phyloP scores from a whole-genome alignment of 495 filamentous ascomycete genomes.

The Tetracladium marchalianum region DNA sequence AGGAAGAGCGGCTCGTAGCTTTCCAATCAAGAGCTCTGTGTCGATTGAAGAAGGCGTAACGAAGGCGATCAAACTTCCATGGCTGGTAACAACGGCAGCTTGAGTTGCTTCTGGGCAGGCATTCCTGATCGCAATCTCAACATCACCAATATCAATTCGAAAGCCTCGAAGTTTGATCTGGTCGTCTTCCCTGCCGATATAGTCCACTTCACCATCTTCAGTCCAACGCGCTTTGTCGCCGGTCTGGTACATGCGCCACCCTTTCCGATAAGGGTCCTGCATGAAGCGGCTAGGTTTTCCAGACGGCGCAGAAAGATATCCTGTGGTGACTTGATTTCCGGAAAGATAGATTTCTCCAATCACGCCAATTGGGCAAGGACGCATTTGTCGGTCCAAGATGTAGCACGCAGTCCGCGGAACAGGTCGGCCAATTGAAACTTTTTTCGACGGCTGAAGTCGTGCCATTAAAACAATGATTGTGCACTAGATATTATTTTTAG shows the following conservation, averaged over 20 bases:
- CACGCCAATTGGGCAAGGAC: too few relatives aligned
- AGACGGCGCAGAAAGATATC: conserved; percentile 25
- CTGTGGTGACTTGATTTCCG: conserved; percentile 26
- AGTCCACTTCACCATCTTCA: conserved; percentile 30
- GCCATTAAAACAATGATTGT: too few relatives aligned
- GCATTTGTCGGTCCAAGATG: too few relatives aligned
- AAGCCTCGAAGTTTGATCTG: conserved; percentile 22
- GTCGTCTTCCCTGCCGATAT: conserved; percentile 17
- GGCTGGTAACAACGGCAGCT: neutral
- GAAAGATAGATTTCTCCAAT: conserved; percentile 28
- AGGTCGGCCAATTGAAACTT: too few relatives aligned
- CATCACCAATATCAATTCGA: conserved; percentile 20
- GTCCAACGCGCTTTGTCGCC: conserved; percentile 43
- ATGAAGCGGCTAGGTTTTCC: conserved; percentile 23
- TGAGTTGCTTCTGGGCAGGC: conserved; percentile 14
- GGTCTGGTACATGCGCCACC: conserved; percentile 37
- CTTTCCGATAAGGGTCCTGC: too few relatives aligned
- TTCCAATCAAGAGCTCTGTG: neutral
- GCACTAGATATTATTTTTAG: too few relatives aligned
- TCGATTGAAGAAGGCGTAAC: neutral
- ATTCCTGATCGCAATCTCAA: conserved; percentile 20
- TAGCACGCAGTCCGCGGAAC: too few relatives aligned
- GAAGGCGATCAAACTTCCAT: neutral
- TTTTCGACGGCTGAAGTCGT: too few relatives aligned
- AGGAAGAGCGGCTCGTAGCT: neutral